phyloP scores from a whole-genome alignment of 2,329 filamentous ascomycete species.

The Claviceps monticola region DNA sequence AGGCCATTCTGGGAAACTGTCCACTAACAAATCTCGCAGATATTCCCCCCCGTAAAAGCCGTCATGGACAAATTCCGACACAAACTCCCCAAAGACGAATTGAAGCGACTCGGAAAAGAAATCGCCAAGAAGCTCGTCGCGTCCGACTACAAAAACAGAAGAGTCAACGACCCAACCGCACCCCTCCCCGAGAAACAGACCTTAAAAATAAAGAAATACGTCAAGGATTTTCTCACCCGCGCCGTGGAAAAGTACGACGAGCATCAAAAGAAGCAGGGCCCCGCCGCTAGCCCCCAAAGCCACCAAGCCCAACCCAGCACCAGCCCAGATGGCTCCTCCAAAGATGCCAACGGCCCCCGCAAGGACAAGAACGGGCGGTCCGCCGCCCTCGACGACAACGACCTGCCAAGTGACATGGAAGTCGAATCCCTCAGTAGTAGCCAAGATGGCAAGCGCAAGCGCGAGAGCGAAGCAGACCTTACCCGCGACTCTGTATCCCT shows the following conservation, averaged over 20 bases:
- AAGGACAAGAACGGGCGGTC: constrained; percentile 1
- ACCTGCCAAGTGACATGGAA: constrained; percentile 23
- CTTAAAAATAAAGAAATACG: constrained; percentile 70
- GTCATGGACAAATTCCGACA: constrained; percentile 78
- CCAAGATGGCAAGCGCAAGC: constrained; percentile 51
- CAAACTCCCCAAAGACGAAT: constrained; percentile 69
- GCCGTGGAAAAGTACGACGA: constrained; percentile 62
- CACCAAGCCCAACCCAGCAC: constrained; percentile 1
- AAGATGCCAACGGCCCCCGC: neutral
- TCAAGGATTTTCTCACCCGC: constrained; percentile 76
- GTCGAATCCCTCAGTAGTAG: constrained; percentile 28
- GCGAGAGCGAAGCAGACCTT: constrained; percentile 28
- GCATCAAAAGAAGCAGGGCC: constrained; percentile 45
- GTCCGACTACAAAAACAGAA: constrained; percentile 79
- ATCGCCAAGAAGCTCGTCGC: constrained; percentile 80
- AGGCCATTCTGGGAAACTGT: neutral
- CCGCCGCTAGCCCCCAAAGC: constrained; percentile 1
- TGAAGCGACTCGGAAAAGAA: constrained; percentile 50
- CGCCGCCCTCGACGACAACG: neutral
- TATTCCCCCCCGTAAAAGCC: constrained; percentile 73
- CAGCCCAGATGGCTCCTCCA: neutral
- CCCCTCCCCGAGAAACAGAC: constrained; percentile 61
- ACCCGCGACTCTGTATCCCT: constrained; percentile 21
- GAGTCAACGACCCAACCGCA: constrained; percentile 68
- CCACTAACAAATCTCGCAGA: constrained; percentile 28